phyloP scores from a whole-genome alignment of 495 filamentous ascomycete genomes.

The Penicillium pulvis region DNA sequence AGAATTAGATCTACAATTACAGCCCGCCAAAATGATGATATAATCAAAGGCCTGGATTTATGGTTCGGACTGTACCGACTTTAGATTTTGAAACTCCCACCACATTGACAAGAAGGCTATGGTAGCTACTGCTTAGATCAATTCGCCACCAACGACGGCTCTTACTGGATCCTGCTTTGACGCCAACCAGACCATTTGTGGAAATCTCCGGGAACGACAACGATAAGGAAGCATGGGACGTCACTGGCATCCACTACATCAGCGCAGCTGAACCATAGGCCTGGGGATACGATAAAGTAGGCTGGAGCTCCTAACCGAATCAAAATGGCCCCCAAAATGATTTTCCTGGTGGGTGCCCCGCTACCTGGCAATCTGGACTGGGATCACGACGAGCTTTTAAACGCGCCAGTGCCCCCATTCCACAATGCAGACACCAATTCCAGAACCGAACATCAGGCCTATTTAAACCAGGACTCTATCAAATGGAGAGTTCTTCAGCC shows the following conservation, averaged over 20 bases:
- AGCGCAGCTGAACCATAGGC: not conserved
- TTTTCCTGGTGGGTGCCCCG: constrained; percentile 68
- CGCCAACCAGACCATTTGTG: not conserved
- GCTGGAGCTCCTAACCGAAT: not conserved
- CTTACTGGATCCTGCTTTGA: not conserved
- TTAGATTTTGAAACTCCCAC: constrained; percentile 7
- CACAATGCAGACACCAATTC: constrained; percentile 19
- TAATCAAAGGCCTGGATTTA: constrained; percentile 9
- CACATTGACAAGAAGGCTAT: not conserved
- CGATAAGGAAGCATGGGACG: constrained; percentile 3
- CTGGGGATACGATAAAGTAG: not conserved
- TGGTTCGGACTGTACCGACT: constrained; percentile 16
- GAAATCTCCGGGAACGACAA: too few relatives aligned
- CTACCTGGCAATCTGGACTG: constrained; percentile 55
- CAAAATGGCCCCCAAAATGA: constrained; percentile 33
- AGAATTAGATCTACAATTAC: too few relatives aligned
- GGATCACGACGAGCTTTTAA: constrained; percentile 53
- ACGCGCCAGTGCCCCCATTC: constrained; percentile 52
- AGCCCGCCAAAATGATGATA: constrained; percentile 2
- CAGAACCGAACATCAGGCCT: constrained; percentile 5
- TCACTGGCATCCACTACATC: not conserved
- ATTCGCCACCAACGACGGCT: not conserved
- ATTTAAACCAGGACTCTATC: constrained; percentile 16
- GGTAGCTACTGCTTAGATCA: not conserved
- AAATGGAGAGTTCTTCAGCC: constrained; percentile 48